Base-by-base conservation (phyloP, 805 yeast genomes). In the Diddensiella transvaalensis region DNA sequence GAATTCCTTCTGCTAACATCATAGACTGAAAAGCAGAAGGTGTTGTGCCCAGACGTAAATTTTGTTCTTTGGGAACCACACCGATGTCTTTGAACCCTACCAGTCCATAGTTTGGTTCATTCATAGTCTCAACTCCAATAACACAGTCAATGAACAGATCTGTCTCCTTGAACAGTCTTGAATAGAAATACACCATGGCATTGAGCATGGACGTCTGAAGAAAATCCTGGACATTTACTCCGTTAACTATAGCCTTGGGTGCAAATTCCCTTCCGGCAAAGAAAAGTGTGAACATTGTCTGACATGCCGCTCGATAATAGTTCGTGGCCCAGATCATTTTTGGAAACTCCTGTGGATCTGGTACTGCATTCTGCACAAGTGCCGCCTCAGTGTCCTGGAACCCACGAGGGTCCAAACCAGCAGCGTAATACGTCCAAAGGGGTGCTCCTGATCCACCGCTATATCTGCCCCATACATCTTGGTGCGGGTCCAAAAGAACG, bases 401-500 rank as follows among this genome's bases (percentile, higher is more conserved):
- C 18, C 77, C 65, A n/a, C 51, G 51, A 17, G 95, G 95, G 50
- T 90, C 78, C 42, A 90, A 69, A 0, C 96, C 96, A 1, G 90
- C 95, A n/a, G 91, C 90, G 58, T 84, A 82, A 5, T 88, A 66
- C 0, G 96, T 89, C 97, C 97, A 89, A 61, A 85, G 57, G 0
- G 97, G 96, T 4, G 96, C 96, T 17, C 97, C 97, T 48, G 87
- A 81, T 1, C 97, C 97, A 3, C 97, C 96, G n/a, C 80, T 71
- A 62, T 74, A 85, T 48, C 96, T 75, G 1, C 93, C 83, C 97
- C 97, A 89, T 19, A 84, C 93, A 63, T 89, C 97, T 64, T 89
- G 97, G 65, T 89, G 97, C 0, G 95, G 87, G 61, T 89, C 96
- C 50, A 90, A 60, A 54, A 86, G 80, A 10, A 89, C 87, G 59